Base-by-base conservation (phyloP, 2,329 filamentous ascomycete species). In the Xylariaceae sp. region DNA sequence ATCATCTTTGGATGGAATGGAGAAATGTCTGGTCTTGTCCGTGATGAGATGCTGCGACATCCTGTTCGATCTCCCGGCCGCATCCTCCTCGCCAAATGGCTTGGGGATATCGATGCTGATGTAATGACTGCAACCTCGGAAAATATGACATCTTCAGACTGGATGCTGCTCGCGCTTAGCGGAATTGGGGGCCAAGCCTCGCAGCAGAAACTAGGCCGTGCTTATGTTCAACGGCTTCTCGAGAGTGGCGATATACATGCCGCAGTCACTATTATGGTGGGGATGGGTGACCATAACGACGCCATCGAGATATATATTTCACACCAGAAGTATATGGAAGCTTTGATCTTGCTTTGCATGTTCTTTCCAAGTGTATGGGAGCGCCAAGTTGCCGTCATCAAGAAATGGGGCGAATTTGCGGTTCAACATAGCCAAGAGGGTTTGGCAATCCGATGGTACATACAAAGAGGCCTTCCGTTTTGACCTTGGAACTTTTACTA, bases 271-370 rank as follows among this genome's bases (percentile, higher is more conserved):
- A 92, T 97, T 58, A 84, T 99, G 70, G 84, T 99, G 32, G 91
- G 92, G 13, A 84, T 99, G 71, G 92, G 92, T 2, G 92, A 97
- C 67, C 79, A 89, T 63, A 92, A 95, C 60, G 92, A 99, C 68
- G 94, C 94, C 0, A 92, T 99, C 55, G 94, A 99, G 70, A 87
- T 96, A 29, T 99, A 99, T 65, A 84, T 96, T 30, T 96, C 92
- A 10, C 90, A 94, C 60, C 90, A 87, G 69, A 86, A 86, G 65
- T 95, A 87, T 68, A 88, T 99, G 86, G 94, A 99, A 72, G 92
- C 94, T 2, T 79, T 97, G 30, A 81, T 99, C 13, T 79, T 99
- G 60, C 88, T 91, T 0, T 95, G 90, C 64, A 77, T 96, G 12
- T 81, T 87, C 22, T 90, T 87, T 64, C 91, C 92, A 0, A 75